Conservation (phyloP, 768 basidiomycete species). For the Leccinum uliginosum region DNA sequence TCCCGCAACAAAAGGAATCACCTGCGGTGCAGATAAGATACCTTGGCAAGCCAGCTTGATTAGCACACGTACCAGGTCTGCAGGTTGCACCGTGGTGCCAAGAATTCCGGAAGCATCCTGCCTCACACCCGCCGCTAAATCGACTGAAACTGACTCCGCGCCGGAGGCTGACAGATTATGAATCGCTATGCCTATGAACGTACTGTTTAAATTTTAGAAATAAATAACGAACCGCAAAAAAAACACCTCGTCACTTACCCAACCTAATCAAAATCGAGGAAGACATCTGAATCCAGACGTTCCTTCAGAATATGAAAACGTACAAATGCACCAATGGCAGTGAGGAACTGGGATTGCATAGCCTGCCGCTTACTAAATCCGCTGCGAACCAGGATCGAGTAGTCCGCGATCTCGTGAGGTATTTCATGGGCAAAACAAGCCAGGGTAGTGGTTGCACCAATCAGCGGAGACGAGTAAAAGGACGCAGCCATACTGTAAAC, state of each 20-base stretch:
- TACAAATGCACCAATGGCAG: slow-evolving; percentile 89
- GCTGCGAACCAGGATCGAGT: slow-evolving; percentile 86
- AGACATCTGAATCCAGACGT: slow-evolving; percentile 12
- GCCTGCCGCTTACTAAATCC: slow-evolving; percentile 90
- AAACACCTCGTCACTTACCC: slow-evolving; percentile 25
- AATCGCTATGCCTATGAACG: slow-evolving; percentile 84
- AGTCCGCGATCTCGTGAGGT: slow-evolving; percentile 96
- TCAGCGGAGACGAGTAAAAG: slow-evolving; percentile 93
- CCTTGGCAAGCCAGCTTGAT: slow-evolving; percentile 11
- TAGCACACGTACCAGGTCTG: slow-evolving; percentile 67
- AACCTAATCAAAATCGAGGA: slow-evolving; percentile 29
- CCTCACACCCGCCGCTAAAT: slow-evolving; percentile 75
- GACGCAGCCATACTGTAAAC: slow-evolving; percentile 80
- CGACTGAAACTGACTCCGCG: slow-evolving; percentile 36
- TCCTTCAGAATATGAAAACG: slow-evolving; percentile 17
- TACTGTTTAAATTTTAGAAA: slow-evolving; percentile 38
- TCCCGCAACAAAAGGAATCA: slow-evolving; percentile 86
- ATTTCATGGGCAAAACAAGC: slow-evolving; percentile 96
- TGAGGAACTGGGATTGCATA: slow-evolving; percentile 91
- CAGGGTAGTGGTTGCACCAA: slow-evolving; percentile 91
- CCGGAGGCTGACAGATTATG: slow-evolving; percentile 66
- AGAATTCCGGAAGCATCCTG: slow-evolving; percentile 74
- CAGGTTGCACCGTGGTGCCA: slow-evolving; percentile 74
- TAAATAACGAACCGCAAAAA: slow-evolving; percentile 4
- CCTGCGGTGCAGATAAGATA: slow-evolving; percentile 39